phyloP scores from a whole-genome alignment of 1,284 basidiomycete genomes.

The Blastosporella zonata region DNA sequence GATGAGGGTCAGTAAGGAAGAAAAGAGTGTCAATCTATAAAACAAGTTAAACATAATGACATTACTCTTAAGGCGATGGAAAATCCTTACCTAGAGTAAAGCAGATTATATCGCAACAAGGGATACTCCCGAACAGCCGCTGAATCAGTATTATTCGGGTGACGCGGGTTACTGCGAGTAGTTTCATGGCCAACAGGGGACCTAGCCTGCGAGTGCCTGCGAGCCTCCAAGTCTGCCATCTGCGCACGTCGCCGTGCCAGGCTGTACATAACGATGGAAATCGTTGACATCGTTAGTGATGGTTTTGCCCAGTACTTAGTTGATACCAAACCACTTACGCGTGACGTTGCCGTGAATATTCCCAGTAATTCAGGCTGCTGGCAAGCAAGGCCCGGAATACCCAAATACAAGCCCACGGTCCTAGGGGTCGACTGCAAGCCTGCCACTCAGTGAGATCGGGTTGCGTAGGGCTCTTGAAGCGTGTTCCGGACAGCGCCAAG shows the following conservation, averaged over 20 bases:
- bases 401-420: conserved; percentile 72
- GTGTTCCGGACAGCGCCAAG: conserved; percentile 45
- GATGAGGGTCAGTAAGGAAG: conserved; percentile 64
- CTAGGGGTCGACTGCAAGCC: conserved; percentile 66
- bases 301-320: background rate
- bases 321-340: conserved; percentile 29
- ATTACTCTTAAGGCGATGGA: background rate
- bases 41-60: background rate
- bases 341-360: conserved; percentile 48
- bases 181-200: background rate
- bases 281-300: background rate
- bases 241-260: conserved; percentile 10
- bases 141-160: conserved; percentile 2
- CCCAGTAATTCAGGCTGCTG: conserved; percentile 56
- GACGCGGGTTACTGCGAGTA: conserved; percentile 3
- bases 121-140: background rate
- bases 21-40: conserved; percentile 48
- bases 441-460: conserved; percentile 53
- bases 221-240: background rate
- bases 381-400: conserved; percentile 54
- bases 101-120: conserved; percentile 24
- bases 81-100: conserved; percentile 33
- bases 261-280: background rate
- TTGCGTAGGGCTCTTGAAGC: conserved; percentile 46
- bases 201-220: background rate